Evolutionary conservation across 108 stramenopile genomes (phyloP).

Genomic region (Stephanodiscus triporus): DNA sequence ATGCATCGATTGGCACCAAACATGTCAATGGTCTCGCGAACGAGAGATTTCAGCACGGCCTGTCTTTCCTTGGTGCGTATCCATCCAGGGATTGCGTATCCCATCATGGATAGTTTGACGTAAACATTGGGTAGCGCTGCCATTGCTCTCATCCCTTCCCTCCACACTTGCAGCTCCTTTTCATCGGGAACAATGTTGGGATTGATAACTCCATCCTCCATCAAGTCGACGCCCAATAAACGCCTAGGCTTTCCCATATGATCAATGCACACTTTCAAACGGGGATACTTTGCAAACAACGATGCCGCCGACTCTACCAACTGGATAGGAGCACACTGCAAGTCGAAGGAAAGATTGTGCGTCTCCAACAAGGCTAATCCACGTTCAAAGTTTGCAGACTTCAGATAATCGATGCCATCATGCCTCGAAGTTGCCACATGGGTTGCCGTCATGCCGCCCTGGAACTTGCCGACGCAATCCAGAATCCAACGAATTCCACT

Average conservation of each 20-base stretch:
- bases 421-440: conserved; percentile 72
- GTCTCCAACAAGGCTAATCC: conserved; percentile 65
- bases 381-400: conserved; percentile 64
- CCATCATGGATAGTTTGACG: conserved; percentile 82
- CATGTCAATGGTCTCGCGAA: conserved; percentile 63
- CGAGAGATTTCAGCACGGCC: conserved; percentile 50
- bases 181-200: conserved; percentile 28
- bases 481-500: conserved; percentile 81
- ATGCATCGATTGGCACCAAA: conserved; percentile 78
- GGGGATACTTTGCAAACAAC: conserved; percentile 57
- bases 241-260: conserved; percentile 75
- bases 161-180: conserved; percentile 63
- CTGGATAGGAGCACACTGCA: conserved; percentile 84
- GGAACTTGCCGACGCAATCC: conserved; percentile 65
- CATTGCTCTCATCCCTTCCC: conserved; percentile 70
- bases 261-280: conserved; percentile 65
- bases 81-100: conserved; percentile 83
- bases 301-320: conserved; percentile 61
- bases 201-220: conserved; percentile 41
- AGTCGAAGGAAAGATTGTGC: conserved; percentile 66
- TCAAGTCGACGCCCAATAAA: conserved; percentile 49
- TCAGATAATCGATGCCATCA: conserved; percentile 66
- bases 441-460: conserved; percentile 57
- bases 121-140: conserved; percentile 65
- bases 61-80: conserved; percentile 48